These are phyloP conservation scores for Pseudogymnoascus sp. DNA, from an alignment of 2,329 filamentous ascomycete species.

Conservation along the genomic window DNA sequence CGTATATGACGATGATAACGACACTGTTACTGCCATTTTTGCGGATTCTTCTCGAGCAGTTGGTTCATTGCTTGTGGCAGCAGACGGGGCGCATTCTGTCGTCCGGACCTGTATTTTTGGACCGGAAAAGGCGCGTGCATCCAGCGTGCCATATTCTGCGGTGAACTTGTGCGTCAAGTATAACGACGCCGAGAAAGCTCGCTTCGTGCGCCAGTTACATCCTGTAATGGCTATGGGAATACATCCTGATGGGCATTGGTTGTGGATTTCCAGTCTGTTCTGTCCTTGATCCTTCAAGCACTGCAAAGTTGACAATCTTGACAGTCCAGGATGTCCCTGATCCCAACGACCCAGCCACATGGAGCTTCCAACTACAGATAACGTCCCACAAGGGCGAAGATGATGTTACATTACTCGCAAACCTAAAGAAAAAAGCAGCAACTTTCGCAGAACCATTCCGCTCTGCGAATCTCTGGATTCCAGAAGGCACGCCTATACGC, in stretches of 20 bases:
- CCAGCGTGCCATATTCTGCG: background rate
- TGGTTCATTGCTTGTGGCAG: conserved; percentile 27
- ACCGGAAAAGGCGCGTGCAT: background rate
- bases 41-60: conserved; percentile 24
- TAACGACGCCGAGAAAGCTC: background rate
- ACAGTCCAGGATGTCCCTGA: conserved; percentile 12
- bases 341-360: conserved; percentile 18
- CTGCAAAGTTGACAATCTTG: conserved; percentile 3
- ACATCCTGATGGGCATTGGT: background rate
- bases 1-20: conserved; percentile 21
- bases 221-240: background rate
- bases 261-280: conserved; percentile 6
- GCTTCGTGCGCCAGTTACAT: background rate
- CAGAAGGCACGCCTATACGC: conserved; percentile 16
- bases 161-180: background rate
- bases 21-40: conserved; percentile 25
- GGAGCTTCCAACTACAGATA: conserved; percentile 22
- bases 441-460: conserved; percentile 16
- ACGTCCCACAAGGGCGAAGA: conserved; percentile 15
- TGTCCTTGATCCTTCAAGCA: background rate
- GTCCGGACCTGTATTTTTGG: conserved; percentile 17
- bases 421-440: conserved; percentile 16
- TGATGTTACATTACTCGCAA: background rate
- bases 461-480: conserved; percentile 14
- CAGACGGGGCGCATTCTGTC: conserved; percentile 27